phyloP scores from a whole-genome alignment of 1,139 yeast species.

The Eremothecium coryli region DNA sequence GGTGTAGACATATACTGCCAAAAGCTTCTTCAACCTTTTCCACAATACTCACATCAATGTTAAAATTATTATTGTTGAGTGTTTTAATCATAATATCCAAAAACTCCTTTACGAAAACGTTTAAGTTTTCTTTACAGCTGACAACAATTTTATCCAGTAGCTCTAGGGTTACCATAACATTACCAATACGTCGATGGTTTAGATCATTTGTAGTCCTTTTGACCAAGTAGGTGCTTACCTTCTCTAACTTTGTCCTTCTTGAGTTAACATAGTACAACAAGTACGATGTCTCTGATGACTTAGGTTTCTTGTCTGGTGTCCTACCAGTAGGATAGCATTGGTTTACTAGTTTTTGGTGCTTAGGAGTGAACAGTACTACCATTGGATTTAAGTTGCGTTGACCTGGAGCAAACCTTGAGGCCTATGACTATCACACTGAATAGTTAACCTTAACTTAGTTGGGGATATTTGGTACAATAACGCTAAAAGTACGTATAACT shows the following conservation, averaged over 20 bases:
- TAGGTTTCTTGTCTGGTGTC: slow-evolving; percentile 77
- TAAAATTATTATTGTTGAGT: slow-evolving; percentile 22
- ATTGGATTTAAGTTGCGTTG: no score
- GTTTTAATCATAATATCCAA: slow-evolving; percentile 37
- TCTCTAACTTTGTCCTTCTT: slow-evolving; percentile 76
- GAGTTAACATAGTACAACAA: slow-evolving; percentile 87
- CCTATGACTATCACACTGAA: no score
- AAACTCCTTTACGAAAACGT: slow-evolving; percentile 63
- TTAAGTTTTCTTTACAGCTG: slow-evolving; percentile 73
- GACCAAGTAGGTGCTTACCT: slow-evolving; percentile 64
- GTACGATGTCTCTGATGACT: slow-evolving; percentile 83
- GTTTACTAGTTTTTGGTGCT: slow-evolving; percentile 80
- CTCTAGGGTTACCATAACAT: slow-evolving; percentile 70
- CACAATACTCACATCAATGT: slow-evolving; percentile 27
- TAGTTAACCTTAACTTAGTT: no score
- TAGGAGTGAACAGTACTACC: slow-evolving; percentile 46
- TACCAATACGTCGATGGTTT: slow-evolving; percentile 57
- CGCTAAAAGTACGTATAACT: no score
- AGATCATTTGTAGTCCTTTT: slow-evolving; percentile 59
- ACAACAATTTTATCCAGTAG: slow-evolving; percentile 62
- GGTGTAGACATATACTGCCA: slow-evolving; percentile 45
- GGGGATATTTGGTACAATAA: no score
- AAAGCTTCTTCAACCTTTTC: slow-evolving; percentile 31
- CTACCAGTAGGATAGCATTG: slow-evolving; percentile 93
- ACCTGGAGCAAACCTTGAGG: no score